Evolutionary conservation across 441 rosid genomes (phyloP).

Genomic region (Populus hybrid): DNA sequence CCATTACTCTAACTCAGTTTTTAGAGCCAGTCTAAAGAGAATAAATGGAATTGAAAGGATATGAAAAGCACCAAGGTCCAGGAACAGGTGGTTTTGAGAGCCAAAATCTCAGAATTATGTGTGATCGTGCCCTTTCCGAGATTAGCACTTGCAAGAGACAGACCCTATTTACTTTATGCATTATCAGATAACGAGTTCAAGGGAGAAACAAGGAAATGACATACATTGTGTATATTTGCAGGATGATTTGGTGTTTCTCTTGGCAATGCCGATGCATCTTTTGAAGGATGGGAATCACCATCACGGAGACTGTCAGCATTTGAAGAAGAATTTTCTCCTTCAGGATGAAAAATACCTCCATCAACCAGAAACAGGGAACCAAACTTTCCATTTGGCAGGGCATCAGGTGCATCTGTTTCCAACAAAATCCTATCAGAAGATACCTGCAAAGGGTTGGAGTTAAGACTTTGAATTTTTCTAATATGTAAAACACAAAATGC

Average conservation of each 20-base stretch:
- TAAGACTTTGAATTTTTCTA: neutral
- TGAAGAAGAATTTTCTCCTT: conserved; percentile 29
- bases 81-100: neutral
- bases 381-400: conserved; percentile 51
- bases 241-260: conserved; percentile 78
- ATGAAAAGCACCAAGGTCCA: no score
- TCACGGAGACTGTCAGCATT: conserved; percentile 17
- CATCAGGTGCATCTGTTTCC: conserved; percentile 97
- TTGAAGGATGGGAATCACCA: conserved; percentile 19
- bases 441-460: conserved; percentile 44
- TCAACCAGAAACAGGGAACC: conserved; percentile 50
- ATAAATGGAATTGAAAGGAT: no score
- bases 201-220: conserved; percentile 14
- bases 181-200: neutral
- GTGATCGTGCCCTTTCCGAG: neutral
- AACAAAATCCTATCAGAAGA: conserved; percentile 70
- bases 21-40: no score
- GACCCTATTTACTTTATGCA: neutral
- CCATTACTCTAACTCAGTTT: no score
- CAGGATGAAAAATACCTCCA: conserved; percentile 37
- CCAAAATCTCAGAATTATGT: neutral
- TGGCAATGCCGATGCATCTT: conserved; percentile 29
- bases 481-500: conserved; percentile 1
- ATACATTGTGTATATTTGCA: conserved; percentile 64
- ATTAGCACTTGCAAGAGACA: neutral